Base-by-base conservation (phyloP, 2,329 filamentous ascomycete species). In the Phyllachora maydis region DNA sequence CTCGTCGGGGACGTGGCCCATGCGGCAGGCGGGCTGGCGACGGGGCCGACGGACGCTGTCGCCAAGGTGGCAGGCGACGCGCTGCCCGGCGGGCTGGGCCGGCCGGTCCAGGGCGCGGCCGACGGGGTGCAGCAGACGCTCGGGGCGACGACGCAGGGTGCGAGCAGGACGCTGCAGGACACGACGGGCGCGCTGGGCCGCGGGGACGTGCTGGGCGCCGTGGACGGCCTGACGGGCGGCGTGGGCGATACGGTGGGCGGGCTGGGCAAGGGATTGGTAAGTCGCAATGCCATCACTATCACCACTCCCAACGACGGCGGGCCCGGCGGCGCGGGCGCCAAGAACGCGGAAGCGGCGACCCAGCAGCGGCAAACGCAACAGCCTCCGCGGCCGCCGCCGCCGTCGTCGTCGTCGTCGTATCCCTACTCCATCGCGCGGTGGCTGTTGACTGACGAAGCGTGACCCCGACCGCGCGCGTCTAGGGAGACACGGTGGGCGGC, bases 221-320 rank as follows among this genome's bases (percentile, higher is more conserved):
- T 34, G 5, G 32, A 30, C 4, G 32, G 30, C 4, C 6, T 32
- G 3, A 29, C 29, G 5, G 25, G 29, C 12, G 32, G 32, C 5
- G 6, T 30, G 15, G 32, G 32, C 4, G 8, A 31, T 19, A 34
- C 32, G 3, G 32, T 34, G 6, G 28, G 30, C 5, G 32, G 29
- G 4, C 27, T 33, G 8, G 32, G 32, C 0, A 29, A 24, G 24
- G 32, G 32, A 17, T 21, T 32, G 30, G 30, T 32, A 30, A 23
- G 30, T 30, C n/a, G 11, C 6, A 9, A 18, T 14, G 11, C 4
- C 19, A 8, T 32, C 11, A 26, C 17, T 14, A 14, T 11, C 16
- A 23, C 17, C 9, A 11, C n/a, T 18, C 14, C n/a, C 14, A 22
- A n/a, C n/a, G n/a, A n/a, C n/a, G n/a, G n/a, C n/a, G n/a, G n/a